These are phyloP conservation scores for Platanus orientalis DNA, from an alignment of 164 flowering plant species.

Conservation along the genomic window DNA sequence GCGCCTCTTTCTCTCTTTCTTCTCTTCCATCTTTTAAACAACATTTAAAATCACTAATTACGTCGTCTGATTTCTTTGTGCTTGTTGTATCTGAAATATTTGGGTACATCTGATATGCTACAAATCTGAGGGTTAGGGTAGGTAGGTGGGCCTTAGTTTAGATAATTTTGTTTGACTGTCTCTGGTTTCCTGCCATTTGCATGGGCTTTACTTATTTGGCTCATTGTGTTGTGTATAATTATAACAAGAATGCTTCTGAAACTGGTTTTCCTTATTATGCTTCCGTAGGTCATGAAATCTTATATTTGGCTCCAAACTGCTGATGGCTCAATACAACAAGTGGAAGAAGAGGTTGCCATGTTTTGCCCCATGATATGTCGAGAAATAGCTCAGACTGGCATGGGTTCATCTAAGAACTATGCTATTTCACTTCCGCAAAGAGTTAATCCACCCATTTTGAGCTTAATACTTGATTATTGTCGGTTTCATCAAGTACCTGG, in stretches of 20 bases:
- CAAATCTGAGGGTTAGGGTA: too few species aligned
- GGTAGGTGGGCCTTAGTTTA: too few species aligned
- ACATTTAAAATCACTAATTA: too few species aligned
- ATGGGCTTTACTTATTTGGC: neutral
- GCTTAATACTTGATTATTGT: conserved; percentile 84
- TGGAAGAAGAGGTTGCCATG: conserved; percentile 92
- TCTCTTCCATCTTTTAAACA: too few species aligned
- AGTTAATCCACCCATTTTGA: conserved; percentile 64
- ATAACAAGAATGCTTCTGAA: neutral
- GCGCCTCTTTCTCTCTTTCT: too few species aligned
- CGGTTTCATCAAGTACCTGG: conserved; percentile 92
- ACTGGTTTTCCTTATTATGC: conserved; percentile 3
- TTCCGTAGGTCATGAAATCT: conserved; percentile 66
- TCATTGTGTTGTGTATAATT: neutral
- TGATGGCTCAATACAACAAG: conserved; percentile 94
- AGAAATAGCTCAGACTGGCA: conserved; percentile 67
- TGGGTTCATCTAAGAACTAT: conserved; percentile 78
- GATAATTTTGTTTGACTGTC: too few species aligned
- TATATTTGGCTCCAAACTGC: conserved; percentile 89
- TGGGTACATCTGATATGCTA: neutral
- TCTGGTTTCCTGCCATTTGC: too few species aligned
- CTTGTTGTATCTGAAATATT: neutral
- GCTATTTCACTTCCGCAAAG: conserved; percentile 82
- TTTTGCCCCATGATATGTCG: conserved; percentile 82
- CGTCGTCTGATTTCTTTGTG: too few species aligned